Evolutionary conservation across 2,329 filamentous ascomycete species (phyloP), one percentile per base, ranked within the genome.

Genomic region (Apiospora aurea): DNA sequence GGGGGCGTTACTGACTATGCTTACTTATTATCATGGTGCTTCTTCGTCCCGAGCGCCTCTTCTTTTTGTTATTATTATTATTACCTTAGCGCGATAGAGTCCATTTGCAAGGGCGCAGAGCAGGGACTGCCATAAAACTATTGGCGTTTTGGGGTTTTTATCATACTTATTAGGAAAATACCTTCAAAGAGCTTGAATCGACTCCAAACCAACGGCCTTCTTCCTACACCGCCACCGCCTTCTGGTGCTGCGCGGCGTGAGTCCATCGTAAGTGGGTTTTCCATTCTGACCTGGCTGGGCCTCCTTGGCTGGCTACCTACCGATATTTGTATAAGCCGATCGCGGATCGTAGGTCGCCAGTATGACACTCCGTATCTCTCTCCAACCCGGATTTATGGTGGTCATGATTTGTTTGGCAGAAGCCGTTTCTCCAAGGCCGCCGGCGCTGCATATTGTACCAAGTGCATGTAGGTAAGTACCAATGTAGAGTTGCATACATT

Each of bases 241-340:
- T 41, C 34, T n/a, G 18, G 18, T 34, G n/a, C 10, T 21, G 13
- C 18, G 34, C 34, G n/a, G 18, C 26, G 24, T n/a, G 49, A 26
- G 57, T 64, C 57, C 57, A 64, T 64, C 57, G 57, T 64, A 64
- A 64, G 57, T 64, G 57, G 57, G 57, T 64, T 64, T 64, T 64
- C 53, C 34, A 11, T 64, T 64, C 21, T 14, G 34, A 64, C 29
- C 16, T 64, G 21, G 29, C 7, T 38, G 41, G 21, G 29, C 7
- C 5, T 18, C 57, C 21, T 64, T 41, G 57, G 57, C 57, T 64
- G 57, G 51, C 26, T 57, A 38, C 34, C 26, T 29, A 29, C 26
- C 26, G 1, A 53, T 53, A 29, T 29, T 34, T 34, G 18, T 34
- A 14, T 29, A 41, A n/a, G 34, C 34, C 57, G 18, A 64, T 41